Conservation (phyloP, 306 rosid genomes). For the Chamaecrista fasciculata region DNA sequence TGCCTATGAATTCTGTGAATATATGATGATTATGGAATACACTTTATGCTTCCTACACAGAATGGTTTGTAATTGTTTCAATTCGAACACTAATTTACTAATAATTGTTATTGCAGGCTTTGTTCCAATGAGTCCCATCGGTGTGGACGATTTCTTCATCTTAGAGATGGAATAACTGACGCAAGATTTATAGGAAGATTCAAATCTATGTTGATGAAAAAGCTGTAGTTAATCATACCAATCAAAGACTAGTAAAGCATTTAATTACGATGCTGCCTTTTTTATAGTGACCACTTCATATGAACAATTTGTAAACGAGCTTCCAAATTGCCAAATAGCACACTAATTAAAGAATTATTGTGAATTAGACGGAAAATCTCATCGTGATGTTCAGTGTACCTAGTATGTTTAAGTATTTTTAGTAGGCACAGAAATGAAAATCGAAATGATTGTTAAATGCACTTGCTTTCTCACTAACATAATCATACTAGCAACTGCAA, state of each 20-base stretch:
- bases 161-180: background rate
- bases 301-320: background rate
- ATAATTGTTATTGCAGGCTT: slow-evolving; percentile 22
- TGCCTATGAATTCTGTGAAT: slow-evolving; percentile 22
- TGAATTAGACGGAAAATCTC: background rate
- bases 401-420: background rate
- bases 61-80: background rate
- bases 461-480: too few relatives aligned
- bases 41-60: slow-evolving; percentile 10
- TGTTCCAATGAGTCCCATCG: background rate
- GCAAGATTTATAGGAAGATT: slow-evolving; percentile 1
- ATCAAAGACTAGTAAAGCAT: background rate
- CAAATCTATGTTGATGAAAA: background rate
- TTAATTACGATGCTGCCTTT: background rate
- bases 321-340: background rate
- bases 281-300: background rate
- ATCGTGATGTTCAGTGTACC: background rate
- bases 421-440: too few relatives aligned
- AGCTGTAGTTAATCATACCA: background rate
- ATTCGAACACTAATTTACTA: background rate
- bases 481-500: too few relatives aligned
- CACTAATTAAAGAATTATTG: background rate
- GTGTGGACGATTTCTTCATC: background rate
- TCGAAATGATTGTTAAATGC: too few relatives aligned
- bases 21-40: background rate